phyloP scores from a whole-genome alignment of 2,329 filamentous ascomycete genomes.

The Penicillium sp. region DNA sequence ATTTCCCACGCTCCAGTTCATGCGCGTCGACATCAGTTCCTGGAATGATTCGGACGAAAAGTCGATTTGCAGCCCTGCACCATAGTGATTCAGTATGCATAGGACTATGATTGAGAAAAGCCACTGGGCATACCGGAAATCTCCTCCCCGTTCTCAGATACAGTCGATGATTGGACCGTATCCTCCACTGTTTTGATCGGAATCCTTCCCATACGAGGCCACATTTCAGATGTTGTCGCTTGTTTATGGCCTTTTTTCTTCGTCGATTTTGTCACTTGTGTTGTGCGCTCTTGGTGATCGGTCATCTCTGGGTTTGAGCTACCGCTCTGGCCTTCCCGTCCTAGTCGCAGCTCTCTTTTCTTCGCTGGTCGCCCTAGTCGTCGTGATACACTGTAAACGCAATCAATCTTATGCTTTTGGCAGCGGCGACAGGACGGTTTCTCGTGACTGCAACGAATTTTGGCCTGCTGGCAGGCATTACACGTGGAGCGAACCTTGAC shows the following conservation, averaged over 20 bases:
- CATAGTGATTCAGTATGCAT: not conserved
- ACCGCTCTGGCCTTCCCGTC: not conserved
- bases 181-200: not conserved
- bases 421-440: slow-evolving; percentile 36
- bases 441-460: slow-evolving; percentile 39
- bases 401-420: slow-evolving; percentile 34
- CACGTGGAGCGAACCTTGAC: slow-evolving; percentile 39
- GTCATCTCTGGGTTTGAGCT: not conserved
- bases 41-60: slow-evolving; percentile 29
- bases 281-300: slow-evolving; percentile 1
- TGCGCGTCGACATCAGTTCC: slow-evolving; percentile 23
- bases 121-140: not conserved
- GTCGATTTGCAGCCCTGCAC: slow-evolving; percentile 13
- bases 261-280: not conserved
- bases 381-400: slow-evolving; percentile 37
- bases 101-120: no score
- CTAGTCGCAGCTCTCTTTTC: slow-evolving; percentile 17
- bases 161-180: not conserved
- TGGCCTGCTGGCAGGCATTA: slow-evolving; percentile 41
- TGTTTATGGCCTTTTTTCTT: slow-evolving; percentile 1
- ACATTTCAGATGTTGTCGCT: no score
- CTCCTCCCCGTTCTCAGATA: not conserved
- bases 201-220: not conserved
- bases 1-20: not conserved
- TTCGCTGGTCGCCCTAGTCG: slow-evolving; percentile 36